Base-by-base conservation (phyloP, 306 rosid species). In the Corylus avellana region DNA sequence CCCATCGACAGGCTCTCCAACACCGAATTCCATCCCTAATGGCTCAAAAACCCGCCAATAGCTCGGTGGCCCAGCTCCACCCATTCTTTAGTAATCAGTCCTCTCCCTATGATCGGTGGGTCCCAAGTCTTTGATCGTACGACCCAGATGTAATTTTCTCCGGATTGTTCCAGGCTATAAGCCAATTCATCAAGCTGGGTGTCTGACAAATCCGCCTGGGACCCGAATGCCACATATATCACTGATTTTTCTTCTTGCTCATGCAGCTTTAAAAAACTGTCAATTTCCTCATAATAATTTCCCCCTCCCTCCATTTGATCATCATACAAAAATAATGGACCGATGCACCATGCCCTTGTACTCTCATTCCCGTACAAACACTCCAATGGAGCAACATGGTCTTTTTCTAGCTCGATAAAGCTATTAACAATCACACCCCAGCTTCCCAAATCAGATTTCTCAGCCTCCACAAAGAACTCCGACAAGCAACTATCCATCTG, bases 11-110 rank as follows among this genome's bases (percentile, higher is more conserved):
- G 2, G 55, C 87, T 72, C 27, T 86, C 85, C 61, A 86, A 18
- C 58, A 49, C 77, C 27, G 84, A 82, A 75, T 86, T 86, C 89
- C 86, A 86, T 1, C 89, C 83, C 48, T 85, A 86, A 12, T 86
- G 89, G 48, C 86, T 86, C 17, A 80, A 35, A 47, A 80, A 86
- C 22, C 86, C 22, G 22, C 85, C 83, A 0, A 78, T 27, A 25
- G 83, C 85, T 14, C 51, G 8, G 39, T 81, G 61, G 79, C 80
- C 54, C 37, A 80, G 22, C 16, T 84, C 82, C 57, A 76, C 84
- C 84, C 82, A 76, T 13, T 80, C 84, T 22, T 44, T 77, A 20
- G 61, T 44, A 13, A 84, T 50, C 72, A 84, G 1, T 2, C 84
- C 79, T 39, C 51, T 72, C 39, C 57, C 74, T 48, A 51, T 74